These are phyloP conservation scores for Penstemon eatonii DNA, from an alignment of 257 asterid species.

Conservation along the genomic window DNA sequence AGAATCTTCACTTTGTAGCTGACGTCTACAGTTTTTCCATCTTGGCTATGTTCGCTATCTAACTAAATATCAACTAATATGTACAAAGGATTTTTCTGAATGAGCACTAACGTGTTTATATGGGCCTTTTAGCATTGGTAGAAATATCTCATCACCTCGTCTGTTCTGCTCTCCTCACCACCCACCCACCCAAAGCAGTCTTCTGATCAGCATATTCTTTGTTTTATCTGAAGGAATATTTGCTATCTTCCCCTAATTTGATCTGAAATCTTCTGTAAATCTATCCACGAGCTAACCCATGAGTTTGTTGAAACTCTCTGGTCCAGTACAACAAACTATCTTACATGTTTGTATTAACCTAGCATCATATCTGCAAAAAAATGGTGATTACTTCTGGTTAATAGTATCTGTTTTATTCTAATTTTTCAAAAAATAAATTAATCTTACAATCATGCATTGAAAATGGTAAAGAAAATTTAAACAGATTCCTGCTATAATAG, in stretches of 20 bases:
- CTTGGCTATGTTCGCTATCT: conserved; percentile 17
- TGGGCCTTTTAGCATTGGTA: conserved; percentile 3
- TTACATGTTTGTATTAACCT: neutral
- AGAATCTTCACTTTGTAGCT: conserved; percentile 10
- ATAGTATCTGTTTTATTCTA: conserved; percentile 1
- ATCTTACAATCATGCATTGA: too few species aligned
- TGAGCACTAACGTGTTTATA: neutral
- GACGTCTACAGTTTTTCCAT: neutral
- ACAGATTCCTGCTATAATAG: neutral
- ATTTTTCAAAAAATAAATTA: neutral
- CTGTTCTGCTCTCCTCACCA: neutral
- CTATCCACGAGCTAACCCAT: neutral
- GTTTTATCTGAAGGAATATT: neutral
- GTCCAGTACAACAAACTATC: neutral
- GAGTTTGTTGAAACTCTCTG: neutral
- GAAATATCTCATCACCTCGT: neutral
- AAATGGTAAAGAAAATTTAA: neutral
- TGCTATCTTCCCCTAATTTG: neutral
- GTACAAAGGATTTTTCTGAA: conserved; percentile 6
- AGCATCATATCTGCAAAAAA: neutral
- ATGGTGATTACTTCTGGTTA: neutral
- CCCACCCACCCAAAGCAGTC: neutral
- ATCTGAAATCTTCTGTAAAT: neutral
- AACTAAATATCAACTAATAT: neutral
- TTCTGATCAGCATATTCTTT: neutral